These are phyloP conservation scores for Pterocarpus santalinus DNA, from an alignment of 306 rosid genomes.

Conservation along the genomic window DNA sequence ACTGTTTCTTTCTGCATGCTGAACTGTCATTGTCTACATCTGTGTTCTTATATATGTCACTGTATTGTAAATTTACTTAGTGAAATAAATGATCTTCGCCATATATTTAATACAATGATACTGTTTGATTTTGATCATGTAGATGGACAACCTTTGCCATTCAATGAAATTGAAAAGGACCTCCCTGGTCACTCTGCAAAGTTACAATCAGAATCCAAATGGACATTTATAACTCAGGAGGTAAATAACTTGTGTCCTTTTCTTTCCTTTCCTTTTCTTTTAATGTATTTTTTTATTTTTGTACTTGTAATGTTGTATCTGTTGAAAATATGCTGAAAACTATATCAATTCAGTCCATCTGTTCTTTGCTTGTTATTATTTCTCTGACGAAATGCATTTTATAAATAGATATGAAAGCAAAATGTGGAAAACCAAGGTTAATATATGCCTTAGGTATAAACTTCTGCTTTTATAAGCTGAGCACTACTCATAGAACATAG, in stretches of 20 bases:
- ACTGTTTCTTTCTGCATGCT: constrained; percentile 18
- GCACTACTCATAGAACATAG: too few species aligned
- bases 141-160: constrained; percentile 74
- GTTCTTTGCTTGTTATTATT: not conserved
- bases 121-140: constrained; percentile 31
- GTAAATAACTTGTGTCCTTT: constrained; percentile 47
- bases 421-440: not conserved
- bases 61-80: not conserved
- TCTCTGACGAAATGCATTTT: not conserved
- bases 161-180: constrained; percentile 68
- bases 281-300: not conserved
- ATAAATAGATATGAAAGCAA: constrained; percentile 7
- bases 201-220: constrained; percentile 71
- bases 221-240: constrained; percentile 91
- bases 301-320: not conserved
- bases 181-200: constrained; percentile 72
- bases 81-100: not conserved
- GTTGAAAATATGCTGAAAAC: not conserved
- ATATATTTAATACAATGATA: constrained; percentile 11
- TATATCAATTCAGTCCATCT: not conserved
- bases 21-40: constrained; percentile 12
- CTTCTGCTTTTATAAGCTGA: not conserved
- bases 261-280: not conserved
- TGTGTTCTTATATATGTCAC: not conserved
- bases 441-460: not conserved